Evolutionary conservation across 352 stramenopile genomes (phyloP), one percentile per base, ranked within the genome.

Genomic region (Pythium periplocum): DNA sequence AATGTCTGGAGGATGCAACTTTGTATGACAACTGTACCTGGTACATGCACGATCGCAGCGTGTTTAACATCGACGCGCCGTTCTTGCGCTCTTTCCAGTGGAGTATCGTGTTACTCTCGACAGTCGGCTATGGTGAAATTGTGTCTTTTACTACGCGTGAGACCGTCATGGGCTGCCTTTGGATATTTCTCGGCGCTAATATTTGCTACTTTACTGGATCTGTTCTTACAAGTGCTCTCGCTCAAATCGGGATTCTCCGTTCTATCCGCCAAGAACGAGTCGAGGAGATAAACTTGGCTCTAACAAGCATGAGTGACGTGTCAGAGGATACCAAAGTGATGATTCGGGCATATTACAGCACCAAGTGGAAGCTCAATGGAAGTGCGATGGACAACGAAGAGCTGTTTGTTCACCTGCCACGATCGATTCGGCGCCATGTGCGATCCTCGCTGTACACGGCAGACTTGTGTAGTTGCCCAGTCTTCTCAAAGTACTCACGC

Each of bases 181-280:
- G 79, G 79, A 90, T 90, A 39, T 87, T 84, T 51, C 51, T 84
- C n/a, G 63, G 76, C 10, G 76, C 79, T 37, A 84, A 85, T 48
- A 80, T 90, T 49, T 87, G 76, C 65, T 90, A 90, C 57, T 84
- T 80, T 42, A 86, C 74, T 9, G 72, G 70, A 26, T 78, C 68
- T 34, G 69, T 77, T 6, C 44, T 90, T 4, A 77, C 79, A 3
- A 90, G 79, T 36, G 72, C 78, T 7, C n/a, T 80, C 1, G 60
- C 69, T 1, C 79, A 90, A 51, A 54, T 83, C 35, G 73, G 62
- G 32, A 80, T 86, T 8, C 34, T 86, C 6, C 34, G 39, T 8
- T 62, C 69, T 1, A 77, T 87, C 31, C 72, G 61, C 0, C 56
- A 71, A 43, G 75, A 86, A 34, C 74, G 71, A 6, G 63, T 78